phyloP scores from a whole-genome alignment of 495 filamentous ascomycete species.

The Saxispiralis lemnorum region DNA sequence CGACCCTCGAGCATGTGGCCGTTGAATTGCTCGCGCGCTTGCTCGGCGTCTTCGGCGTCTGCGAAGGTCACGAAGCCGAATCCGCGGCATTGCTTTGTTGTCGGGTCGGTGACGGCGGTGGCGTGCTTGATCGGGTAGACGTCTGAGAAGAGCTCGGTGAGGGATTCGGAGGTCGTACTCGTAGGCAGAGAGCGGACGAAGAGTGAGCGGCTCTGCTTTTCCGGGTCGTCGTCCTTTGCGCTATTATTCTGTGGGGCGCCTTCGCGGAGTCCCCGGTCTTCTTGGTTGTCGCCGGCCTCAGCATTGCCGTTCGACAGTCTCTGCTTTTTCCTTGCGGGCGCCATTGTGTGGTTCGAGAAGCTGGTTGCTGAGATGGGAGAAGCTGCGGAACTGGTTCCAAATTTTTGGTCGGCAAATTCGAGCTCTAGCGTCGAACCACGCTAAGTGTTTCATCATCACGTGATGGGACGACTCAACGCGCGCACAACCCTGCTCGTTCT shows the following conservation, averaged over 20 bases:
- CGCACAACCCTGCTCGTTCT: too few relatives aligned
- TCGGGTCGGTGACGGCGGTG: constrained; percentile 61
- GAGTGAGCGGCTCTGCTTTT: constrained; percentile 42
- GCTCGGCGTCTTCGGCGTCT: constrained; percentile 73
- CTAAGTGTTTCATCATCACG: too few relatives aligned
- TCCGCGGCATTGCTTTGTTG: constrained; percentile 69
- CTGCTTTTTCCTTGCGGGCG: constrained; percentile 12
- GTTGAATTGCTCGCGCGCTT: constrained; percentile 61
- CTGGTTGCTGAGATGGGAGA: too few relatives aligned
- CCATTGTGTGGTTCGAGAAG: constrained; percentile 4
- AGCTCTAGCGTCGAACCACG: too few relatives aligned
- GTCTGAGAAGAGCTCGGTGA: constrained; percentile 81
- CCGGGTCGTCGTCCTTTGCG: not conserved
- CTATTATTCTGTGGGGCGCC: not conserved
- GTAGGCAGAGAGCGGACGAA: constrained; percentile 78
- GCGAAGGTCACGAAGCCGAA: constrained; percentile 96
- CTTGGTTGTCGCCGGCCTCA: not conserved
- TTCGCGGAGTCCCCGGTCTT: not conserved
- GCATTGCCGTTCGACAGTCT: constrained; percentile 6
- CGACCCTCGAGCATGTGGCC: constrained; percentile 55
- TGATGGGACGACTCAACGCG: too few relatives aligned
- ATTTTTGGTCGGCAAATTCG: too few relatives aligned
- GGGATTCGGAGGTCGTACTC: constrained; percentile 57
- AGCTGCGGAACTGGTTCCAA: too few relatives aligned
- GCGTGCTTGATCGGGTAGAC: constrained; percentile 89